Conservation (phyloP, 257 asterid species). For the Lithospermum erythrorhizon region DNA sequence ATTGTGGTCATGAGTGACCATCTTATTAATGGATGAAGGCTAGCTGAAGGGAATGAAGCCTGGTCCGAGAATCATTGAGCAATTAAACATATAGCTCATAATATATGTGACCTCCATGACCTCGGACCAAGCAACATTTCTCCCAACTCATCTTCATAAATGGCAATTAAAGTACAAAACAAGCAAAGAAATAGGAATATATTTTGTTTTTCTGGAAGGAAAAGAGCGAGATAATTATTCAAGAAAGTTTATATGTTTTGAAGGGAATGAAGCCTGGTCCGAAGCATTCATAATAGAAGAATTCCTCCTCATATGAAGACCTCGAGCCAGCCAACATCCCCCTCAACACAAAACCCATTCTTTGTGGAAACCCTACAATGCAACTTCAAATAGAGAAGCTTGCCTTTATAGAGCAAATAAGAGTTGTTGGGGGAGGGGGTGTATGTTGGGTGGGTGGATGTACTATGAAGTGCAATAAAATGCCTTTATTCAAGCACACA, state of each 20-base stretch:
- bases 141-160: conserved; percentile 36
- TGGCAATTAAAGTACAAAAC: neutral
- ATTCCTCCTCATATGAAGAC: conserved; percentile 20
- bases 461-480: conserved; percentile 1
- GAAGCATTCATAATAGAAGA: conserved; percentile 30
- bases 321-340: conserved; percentile 85
- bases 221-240: too few relatives aligned
- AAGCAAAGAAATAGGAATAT: neutral
- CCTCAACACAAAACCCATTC: conserved; percentile 26
- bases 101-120: conserved; percentile 22
- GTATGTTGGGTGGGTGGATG: neutral
- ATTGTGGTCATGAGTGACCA: neutral
- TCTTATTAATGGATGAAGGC: conserved; percentile 13
- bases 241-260: conserved; percentile 18
- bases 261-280: conserved; percentile 96
- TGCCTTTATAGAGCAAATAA: conserved; percentile 1
- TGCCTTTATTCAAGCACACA: conserved; percentile 3
- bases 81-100: too few relatives aligned
- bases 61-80: conserved; percentile 54
- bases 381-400: too few relatives aligned
- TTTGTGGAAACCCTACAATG: conserved; percentile 7
- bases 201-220: neutral
- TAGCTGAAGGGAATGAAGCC: conserved; percentile 60
- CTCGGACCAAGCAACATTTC: conserved; percentile 60
- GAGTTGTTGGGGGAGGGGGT: neutral